Percentiles rank a stretch among this genome's conserved stretches.
Conservation (phyloP, 2,329 filamentous ascomycete species). For the Amphichorda felina region DNA sequence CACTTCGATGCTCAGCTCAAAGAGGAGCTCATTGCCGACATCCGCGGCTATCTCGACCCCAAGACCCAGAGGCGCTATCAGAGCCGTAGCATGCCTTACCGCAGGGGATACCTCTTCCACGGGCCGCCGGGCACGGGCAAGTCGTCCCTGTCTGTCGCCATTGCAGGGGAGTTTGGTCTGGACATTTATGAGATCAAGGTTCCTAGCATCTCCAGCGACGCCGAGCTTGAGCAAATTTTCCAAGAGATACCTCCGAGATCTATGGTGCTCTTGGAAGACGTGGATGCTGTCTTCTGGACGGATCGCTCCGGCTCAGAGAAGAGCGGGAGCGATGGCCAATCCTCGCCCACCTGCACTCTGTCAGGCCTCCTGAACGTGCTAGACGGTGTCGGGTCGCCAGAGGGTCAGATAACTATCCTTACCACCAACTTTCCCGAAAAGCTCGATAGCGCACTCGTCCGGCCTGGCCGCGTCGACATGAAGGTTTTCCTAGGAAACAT, state of each 20-base stretch:
- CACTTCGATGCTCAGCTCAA: slow-evolving; percentile 35
- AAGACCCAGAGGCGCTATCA: slow-evolving; percentile 46
- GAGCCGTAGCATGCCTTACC: slow-evolving; percentile 34
- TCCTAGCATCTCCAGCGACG: slow-evolving; percentile 35
- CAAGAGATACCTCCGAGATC: slow-evolving; percentile 38
- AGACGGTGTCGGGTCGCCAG: slow-evolving; percentile 57
- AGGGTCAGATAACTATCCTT: slow-evolving; percentile 64
- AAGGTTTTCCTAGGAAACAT: slow-evolving; percentile 45
- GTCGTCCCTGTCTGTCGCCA: slow-evolving; percentile 40
- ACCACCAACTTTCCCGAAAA: slow-evolving; percentile 57
- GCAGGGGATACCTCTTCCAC: slow-evolving; percentile 48
- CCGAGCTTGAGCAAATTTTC: slow-evolving; percentile 37
- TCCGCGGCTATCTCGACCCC: slow-evolving; percentile 38
- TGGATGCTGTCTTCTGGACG: slow-evolving; percentile 30
- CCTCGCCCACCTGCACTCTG: slow-evolving; percentile 30
- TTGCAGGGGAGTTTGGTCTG: slow-evolving; percentile 36
- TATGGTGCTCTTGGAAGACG: slow-evolving; percentile 42
- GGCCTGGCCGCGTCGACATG: slow-evolving; percentile 56
- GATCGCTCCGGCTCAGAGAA: slow-evolving; percentile 11
- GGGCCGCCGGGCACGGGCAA: slow-evolving; percentile 53
- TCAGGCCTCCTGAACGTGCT: slow-evolving; percentile 59
- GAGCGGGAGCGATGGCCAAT: slow-evolving; percentile 7
- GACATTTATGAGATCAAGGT: slow-evolving; percentile 37
- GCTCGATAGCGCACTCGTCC: slow-evolving; percentile 51
- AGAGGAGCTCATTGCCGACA: slow-evolving; percentile 32